Evolutionary conservation across 2,329 filamentous ascomycete genomes (phyloP).

Genomic region (Tolypocladium cylindrosporum): DNA sequence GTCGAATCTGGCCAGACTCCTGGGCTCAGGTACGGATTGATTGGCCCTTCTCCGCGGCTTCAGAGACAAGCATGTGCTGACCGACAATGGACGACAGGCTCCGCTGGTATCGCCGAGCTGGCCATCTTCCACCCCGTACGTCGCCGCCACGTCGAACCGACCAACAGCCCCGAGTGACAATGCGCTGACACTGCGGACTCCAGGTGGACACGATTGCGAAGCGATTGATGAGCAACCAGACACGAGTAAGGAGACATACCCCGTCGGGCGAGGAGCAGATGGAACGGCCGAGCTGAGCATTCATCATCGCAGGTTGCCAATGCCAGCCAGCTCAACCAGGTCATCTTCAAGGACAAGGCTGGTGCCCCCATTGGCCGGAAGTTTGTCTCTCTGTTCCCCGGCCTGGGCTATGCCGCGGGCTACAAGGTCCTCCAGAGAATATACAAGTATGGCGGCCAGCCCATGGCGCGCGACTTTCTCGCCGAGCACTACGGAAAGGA

Average conservation of each 20-base stretch:
- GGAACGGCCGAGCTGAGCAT: conserved; percentile 9
- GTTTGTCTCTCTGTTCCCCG: conserved; percentile 93
- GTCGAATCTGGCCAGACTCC: conserved; percentile 75
- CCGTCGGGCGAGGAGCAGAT: not conserved
- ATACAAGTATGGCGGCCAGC: conserved; percentile 98
- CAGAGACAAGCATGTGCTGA: conserved; percentile 8
- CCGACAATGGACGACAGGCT: conserved; percentile 45
- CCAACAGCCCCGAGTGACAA: not conserved
- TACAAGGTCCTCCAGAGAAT: conserved; percentile 97
- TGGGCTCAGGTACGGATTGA: conserved; percentile 66
- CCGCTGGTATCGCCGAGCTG: conserved; percentile 85
- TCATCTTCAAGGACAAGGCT: conserved; percentile 91
- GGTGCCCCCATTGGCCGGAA: conserved; percentile 59
- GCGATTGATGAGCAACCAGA: conserved; percentile 97
- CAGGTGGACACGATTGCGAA: conserved; percentile 97
- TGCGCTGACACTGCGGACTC: conserved; percentile 1
- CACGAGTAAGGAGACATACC: conserved; percentile 36
- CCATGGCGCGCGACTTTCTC: conserved; percentile 86
- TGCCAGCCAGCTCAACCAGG: conserved; percentile 62
- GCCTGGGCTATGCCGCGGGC: conserved; percentile 90
- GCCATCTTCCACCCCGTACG: conserved; percentile 83
- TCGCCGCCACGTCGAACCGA: conserved; percentile 8
- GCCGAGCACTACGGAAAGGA: conserved; percentile 65
- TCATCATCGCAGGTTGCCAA: conserved; percentile 17
- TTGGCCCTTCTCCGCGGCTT: not conserved